A percentile compares a stretch with the other conserved stretches of the same genome.
Conservation (phyloP, 139 green algal species). For the Tetradesmus obliquus region DNA sequence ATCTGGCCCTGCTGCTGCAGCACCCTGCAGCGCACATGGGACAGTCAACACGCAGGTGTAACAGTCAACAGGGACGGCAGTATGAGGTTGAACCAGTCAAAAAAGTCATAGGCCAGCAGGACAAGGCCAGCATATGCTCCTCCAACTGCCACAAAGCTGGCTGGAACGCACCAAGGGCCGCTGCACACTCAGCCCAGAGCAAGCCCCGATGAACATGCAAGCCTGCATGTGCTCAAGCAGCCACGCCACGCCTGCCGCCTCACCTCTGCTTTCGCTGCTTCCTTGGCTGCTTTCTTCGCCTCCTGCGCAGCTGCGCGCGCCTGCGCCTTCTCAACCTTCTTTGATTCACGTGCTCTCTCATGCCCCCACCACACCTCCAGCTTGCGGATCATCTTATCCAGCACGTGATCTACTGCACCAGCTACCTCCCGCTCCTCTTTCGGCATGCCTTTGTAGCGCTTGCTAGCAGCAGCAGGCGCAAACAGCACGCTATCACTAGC, state of each 20-base stretch:
- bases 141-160: no score
- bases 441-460: constrained; percentile 12
- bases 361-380: constrained; percentile 33
- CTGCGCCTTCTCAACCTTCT: constrained; percentile 28
- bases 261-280: constrained; percentile 19
- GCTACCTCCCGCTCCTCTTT: constrained; percentile 34
- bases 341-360: constrained; percentile 15
- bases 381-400: constrained; percentile 43
- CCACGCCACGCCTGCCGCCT: not conserved
- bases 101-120: no score
- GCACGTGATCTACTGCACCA: constrained; percentile 49
- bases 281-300: constrained; percentile 21
- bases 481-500: constrained; percentile 7
- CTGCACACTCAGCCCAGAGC: no score
- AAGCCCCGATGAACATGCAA: no score
- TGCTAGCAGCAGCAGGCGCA: not conserved
- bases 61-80: no score
- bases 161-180: no score
- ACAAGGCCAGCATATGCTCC: no score
- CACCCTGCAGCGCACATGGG: not conserved
- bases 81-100: no score
- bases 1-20: not conserved
- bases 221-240: no score
- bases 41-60: not conserved
- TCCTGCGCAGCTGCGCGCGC: constrained; percentile 26